phyloP scores from a whole-genome alignment of 768 basidiomycete species.

The Boletus sp. region DNA sequence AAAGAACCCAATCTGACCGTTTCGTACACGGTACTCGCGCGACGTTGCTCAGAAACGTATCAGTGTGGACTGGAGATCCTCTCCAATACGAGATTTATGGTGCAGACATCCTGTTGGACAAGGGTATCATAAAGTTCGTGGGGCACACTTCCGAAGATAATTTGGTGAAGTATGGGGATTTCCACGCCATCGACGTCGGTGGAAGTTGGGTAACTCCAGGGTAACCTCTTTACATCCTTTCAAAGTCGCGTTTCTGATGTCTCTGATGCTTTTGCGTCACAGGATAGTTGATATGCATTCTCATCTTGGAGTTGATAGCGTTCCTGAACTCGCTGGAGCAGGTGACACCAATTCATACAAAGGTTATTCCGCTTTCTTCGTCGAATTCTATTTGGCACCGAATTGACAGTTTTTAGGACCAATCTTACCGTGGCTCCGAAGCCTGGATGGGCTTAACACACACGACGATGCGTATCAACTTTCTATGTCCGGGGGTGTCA shows the following conservation, averaged over 20 bases:
- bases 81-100: conserved; percentile 34
- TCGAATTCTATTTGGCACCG: background rate
- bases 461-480: conserved; percentile 74
- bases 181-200: conserved; percentile 55
- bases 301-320: conserved; percentile 69
- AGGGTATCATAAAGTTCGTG: conserved; percentile 34
- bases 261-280: conserved; percentile 28
- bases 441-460: conserved; percentile 82
- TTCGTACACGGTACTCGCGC: conserved; percentile 37
- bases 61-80: conserved; percentile 49
- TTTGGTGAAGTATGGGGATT: conserved; percentile 37
- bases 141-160: conserved; percentile 41
- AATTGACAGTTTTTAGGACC: conserved; percentile 37
- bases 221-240: conserved; percentile 36
- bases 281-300: conserved; percentile 70
- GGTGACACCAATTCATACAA: conserved; percentile 62
- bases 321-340: conserved; percentile 51
- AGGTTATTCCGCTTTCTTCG: conserved; percentile 25
- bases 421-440: conserved; percentile 74
- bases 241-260: conserved; percentile 36
- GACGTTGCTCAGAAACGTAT: conserved; percentile 44
- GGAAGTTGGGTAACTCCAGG: conserved; percentile 70
- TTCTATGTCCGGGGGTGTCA: conserved; percentile 84
- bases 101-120: conserved; percentile 41
- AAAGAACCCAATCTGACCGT: conserved; percentile 36